These are phyloP conservation scores for Nemania bipapillata DNA, from an alignment of 2,329 filamentous ascomycete genomes.

Conservation along the genomic window DNA sequence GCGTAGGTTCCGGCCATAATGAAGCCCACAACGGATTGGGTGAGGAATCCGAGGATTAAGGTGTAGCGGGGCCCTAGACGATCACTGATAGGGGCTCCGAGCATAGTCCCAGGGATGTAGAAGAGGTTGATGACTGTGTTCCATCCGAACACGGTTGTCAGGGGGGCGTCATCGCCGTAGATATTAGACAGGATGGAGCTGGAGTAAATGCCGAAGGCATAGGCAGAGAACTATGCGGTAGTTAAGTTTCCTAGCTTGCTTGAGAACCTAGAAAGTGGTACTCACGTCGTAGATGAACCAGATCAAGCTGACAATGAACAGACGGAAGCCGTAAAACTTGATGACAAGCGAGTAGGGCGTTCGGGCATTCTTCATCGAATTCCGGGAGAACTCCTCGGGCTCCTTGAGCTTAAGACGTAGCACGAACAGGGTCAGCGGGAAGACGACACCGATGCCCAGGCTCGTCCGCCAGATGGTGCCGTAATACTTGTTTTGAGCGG, in stretches of 20 bases:
- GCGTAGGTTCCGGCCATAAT: conserved; percentile 86
- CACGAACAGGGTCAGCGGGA: conserved; percentile 76
- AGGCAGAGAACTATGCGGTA: conserved; percentile 72
- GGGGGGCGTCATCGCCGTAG: conserved; percentile 66
- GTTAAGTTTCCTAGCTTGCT: conserved; percentile 1
- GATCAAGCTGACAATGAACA: conserved; percentile 76
- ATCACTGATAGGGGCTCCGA: conserved; percentile 81
- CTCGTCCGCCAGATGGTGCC: conserved; percentile 83
- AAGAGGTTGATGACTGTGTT: conserved; percentile 89
- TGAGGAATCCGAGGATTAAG: conserved; percentile 73
- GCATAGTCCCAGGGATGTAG: conserved; percentile 83
- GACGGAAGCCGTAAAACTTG: conserved; percentile 77
- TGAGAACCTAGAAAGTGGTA: conserved; percentile 16
- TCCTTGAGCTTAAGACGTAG: conserved; percentile 79
- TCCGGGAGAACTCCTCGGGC: conserved; percentile 78
- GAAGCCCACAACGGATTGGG: conserved; percentile 84
- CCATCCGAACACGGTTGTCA: conserved; percentile 88
- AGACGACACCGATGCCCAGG: conserved; percentile 81
- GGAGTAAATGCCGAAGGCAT: conserved; percentile 88
- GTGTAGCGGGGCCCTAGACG: conserved; percentile 81
- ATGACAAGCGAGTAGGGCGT: conserved; percentile 67
- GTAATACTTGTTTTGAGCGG: conserved; percentile 69
- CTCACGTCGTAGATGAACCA: conserved; percentile 85
- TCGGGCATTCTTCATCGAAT: conserved; percentile 70
- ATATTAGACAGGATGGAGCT: conserved; percentile 76